Evolutionary conservation across 2,329 filamentous ascomycete genomes (phyloP), one percentile per base, ranked within the genome.

Genomic region (Pyrenophora tritici-repentis): DNA sequence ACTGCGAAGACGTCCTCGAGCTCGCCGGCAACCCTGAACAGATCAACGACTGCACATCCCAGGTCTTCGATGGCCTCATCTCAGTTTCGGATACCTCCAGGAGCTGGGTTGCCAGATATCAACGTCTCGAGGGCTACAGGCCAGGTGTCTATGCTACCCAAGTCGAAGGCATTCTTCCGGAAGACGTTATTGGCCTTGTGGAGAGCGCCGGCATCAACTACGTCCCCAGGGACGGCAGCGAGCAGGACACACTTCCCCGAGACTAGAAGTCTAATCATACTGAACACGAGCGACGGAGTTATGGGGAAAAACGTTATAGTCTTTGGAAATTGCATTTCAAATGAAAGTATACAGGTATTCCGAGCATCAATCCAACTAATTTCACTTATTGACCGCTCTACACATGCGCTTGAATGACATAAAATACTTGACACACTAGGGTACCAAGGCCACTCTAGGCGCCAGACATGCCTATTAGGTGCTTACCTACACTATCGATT

Each of bases 51-150:
- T 97, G 92, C 83, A 99, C 94, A 16, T 96, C 91, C 12, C 90
- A 93, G 69, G 92, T 97, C 60, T 99, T 94, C 72, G 94, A 99
- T 74, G 94, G 94, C 40, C 78, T 97, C 59, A 90, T 97, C 72
- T 86, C 90, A 34, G 82, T 97, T 32, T 85, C 87, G 40, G 87
- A 97, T 71, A 92, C 92, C n/a, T 78, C 78, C 36, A 84, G 81
- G 62, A 95, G 90, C 67, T 99, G 94, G 94, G 90, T 97, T 41
- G 92, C 93, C n/a, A 90, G 90, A 71, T 97, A 92, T 88, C 91
- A 97, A 80, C 85, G 94, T 7, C 78, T 99, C 53, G 90, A 97
- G 72, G 85, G 85, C 47, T 97, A 96, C 73, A 88, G 94, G 44
- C 84, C 86, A 13, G 94, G 94, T 46, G 86, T 95, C 50, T 99